A percentile compares a stretch with the other conserved stretches of the same genome.
Conservation (phyloP, 768 basidiomycete genomes). For the Tulasnella sp. region DNA sequence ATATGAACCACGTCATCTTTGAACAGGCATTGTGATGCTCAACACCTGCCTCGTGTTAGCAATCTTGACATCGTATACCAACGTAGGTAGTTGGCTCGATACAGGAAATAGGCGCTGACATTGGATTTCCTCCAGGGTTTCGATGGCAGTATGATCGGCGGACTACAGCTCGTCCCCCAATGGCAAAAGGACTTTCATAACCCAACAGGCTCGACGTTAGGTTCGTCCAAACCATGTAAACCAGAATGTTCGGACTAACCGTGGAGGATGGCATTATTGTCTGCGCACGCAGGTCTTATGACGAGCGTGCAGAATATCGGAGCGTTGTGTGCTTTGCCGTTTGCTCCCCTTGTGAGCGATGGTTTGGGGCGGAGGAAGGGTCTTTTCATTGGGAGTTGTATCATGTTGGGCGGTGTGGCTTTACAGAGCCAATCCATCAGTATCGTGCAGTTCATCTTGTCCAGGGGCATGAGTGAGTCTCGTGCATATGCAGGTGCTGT, state of each 20-base stretch:
- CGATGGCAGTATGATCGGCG: slow-evolving; percentile 14
- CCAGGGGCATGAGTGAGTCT: slow-evolving; percentile 35
- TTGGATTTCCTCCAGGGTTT: slow-evolving; percentile 1
- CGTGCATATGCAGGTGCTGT: not conserved
- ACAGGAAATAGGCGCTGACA: not conserved
- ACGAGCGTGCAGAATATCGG: slow-evolving; percentile 13
- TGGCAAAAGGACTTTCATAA: slow-evolving; percentile 15
- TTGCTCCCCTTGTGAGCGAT: slow-evolving; percentile 51
- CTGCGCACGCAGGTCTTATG: not conserved
- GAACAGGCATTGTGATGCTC: slow-evolving; percentile 9
- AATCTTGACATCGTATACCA: slow-evolving; percentile 16
- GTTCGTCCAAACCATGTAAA: not conserved
- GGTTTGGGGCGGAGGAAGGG: slow-evolving; percentile 46
- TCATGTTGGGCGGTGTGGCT: slow-evolving; percentile 54
- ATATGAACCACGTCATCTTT: too few species aligned
- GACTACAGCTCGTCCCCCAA: slow-evolving; percentile 13
- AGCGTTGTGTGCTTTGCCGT: slow-evolving; percentile 40
- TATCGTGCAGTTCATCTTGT: slow-evolving; percentile 42
- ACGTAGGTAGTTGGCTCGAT: not conserved
- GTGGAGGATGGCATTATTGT: not conserved
- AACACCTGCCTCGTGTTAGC: slow-evolving; percentile 1
- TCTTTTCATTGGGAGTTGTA: slow-evolving; percentile 44
- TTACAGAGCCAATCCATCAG: slow-evolving; percentile 39
- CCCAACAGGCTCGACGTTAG: slow-evolving; percentile 3
- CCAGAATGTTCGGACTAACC: not conserved